phyloP scores from a whole-genome alignment of 2,329 filamentous ascomycete genomes.

The Aspergillus aculeatus region DNA sequence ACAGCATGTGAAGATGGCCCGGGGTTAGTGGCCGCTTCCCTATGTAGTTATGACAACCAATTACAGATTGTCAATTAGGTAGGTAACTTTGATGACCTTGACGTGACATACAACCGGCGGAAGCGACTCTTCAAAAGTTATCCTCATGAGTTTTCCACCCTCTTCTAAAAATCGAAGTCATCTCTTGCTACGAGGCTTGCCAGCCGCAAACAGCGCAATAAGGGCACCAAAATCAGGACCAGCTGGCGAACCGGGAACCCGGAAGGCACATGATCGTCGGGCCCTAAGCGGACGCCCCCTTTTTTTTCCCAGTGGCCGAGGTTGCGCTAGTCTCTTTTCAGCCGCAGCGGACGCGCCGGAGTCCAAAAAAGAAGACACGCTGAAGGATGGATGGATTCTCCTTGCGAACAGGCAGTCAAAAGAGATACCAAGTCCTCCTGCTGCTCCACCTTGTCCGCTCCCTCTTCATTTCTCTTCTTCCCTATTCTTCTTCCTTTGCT shows the following conservation, averaged over 20 bases:
- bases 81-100: neutral
- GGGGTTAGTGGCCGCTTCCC: neutral
- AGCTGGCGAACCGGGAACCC: conserved; percentile 5
- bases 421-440: neutral
- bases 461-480: conserved; percentile 6
- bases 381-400: conserved; percentile 10
- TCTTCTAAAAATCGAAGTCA: no score
- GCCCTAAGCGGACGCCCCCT: conserved; percentile 23
- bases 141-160: neutral
- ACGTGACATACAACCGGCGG: neutral
- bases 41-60: neutral
- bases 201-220: neutral
- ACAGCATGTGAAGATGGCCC: neutral
- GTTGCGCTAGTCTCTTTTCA: conserved; percentile 27
- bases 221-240: neutral
- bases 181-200: neutral
- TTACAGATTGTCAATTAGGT: no score
- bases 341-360: conserved; percentile 27
- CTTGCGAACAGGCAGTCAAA: conserved; percentile 9
- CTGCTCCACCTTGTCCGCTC: conserved; percentile 13
- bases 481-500: conserved; percentile 30
- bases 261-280: conserved; percentile 18
- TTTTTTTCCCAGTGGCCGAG: conserved; percentile 18
- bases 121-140: neutral
- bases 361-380: conserved; percentile 17